phyloP scores from a whole-genome alignment of 495 filamentous ascomycete species.

The Xylaria telfairii region DNA sequence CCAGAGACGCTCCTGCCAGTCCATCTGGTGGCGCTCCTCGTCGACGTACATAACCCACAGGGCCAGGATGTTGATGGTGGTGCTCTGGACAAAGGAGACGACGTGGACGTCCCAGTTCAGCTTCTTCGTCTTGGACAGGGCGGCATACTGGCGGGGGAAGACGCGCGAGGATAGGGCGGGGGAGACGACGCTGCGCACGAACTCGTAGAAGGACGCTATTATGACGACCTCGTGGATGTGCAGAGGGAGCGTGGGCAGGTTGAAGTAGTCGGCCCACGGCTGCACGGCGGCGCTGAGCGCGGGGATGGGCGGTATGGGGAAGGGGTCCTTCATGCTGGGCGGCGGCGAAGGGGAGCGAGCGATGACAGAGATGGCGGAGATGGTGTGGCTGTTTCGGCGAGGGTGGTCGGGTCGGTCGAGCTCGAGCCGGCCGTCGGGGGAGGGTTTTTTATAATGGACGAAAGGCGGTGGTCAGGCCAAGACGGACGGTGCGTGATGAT shows the following conservation, averaged over 20 bases:
- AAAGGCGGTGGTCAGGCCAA: neutral
- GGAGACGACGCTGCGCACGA: conserved; percentile 75
- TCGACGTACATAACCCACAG: conserved; percentile 85
- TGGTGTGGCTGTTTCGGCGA: neutral
- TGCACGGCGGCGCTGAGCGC: conserved; percentile 58
- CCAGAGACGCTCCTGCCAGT: conserved; percentile 78
- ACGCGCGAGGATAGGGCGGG: conserved; percentile 71
- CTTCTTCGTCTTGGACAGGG: conserved; percentile 68
- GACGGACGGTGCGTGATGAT: conserved; percentile 13
- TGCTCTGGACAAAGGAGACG: conserved; percentile 87
- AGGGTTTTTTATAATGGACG: neutral
- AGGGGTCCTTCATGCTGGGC: conserved; percentile 69
- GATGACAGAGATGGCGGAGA: neutral
- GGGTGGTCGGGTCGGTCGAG: conserved; percentile 4
- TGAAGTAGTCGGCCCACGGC: conserved; percentile 64
- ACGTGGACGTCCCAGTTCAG: conserved; percentile 98
- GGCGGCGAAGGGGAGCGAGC: neutral
- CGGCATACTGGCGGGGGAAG: conserved; percentile 75
- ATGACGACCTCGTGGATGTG: conserved; percentile 89
- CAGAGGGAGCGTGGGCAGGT: conserved; percentile 73
- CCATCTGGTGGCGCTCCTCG: conserved; percentile 75
- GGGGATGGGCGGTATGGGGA: conserved; percentile 64
- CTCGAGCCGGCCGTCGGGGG: neutral
- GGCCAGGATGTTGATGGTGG: conserved; percentile 76
- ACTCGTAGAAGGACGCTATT: conserved; percentile 76